These are phyloP conservation scores for Tritrichomonas musculus DNA, from an alignment of 208 protist species.

Conservation along the genomic window DNA sequence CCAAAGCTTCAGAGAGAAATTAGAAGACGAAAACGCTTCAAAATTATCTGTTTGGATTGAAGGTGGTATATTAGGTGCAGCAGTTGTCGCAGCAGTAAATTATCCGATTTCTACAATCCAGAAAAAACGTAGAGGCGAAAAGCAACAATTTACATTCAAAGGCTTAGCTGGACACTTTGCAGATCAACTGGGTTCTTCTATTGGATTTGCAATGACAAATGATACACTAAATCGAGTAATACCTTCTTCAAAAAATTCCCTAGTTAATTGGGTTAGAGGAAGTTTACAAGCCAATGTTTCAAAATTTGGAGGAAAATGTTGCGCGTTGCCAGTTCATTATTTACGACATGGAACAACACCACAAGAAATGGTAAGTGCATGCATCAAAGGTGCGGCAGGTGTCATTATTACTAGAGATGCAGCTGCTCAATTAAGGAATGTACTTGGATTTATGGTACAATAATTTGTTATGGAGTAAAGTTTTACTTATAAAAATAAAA, in stretches of 20 bases:
- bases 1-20: background rate
- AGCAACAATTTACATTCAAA: background rate
- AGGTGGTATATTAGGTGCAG: background rate
- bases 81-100: background rate
- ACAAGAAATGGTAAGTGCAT: background rate
- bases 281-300: background rate
- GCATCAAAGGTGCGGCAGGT: background rate
- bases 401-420: background rate
- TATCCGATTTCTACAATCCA: background rate
- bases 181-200: background rate
- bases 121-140: background rate
- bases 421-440: no score
- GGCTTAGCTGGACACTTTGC: background rate
- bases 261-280: background rate
- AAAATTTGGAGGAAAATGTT: background rate
- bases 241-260: background rate
- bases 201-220: slow-evolving; percentile 1
- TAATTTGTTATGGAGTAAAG: no score
- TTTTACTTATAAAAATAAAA: no score
- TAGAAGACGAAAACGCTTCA: background rate
- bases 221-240: no score
- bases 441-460: no score
- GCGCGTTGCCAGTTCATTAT: background rate
- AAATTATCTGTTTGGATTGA: background rate
- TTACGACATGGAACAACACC: background rate